Percentiles rank a stretch among this genome's conserved stretches.
These are phyloP conservation scores for Cetradonia linearis DNA, from an alignment of 495 filamentous ascomycete genomes.

Conservation along the genomic window DNA sequence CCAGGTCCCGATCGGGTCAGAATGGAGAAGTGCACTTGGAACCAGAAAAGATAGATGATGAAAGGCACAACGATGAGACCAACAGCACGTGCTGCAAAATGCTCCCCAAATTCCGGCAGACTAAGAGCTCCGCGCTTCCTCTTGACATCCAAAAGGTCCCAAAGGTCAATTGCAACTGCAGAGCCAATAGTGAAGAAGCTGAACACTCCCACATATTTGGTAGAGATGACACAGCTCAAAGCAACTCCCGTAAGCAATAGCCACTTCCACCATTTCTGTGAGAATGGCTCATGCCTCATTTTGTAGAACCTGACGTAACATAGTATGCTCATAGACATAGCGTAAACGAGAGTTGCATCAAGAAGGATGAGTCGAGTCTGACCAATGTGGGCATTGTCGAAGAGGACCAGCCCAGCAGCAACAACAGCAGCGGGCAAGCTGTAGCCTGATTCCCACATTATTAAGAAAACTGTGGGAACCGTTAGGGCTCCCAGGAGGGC, in stretches of 20 bases:
- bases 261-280: constrained; percentile 99
- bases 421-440: constrained; percentile 85
- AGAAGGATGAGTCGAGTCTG: constrained; percentile 93
- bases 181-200: constrained; percentile 95
- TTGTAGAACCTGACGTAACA: constrained; percentile 98
- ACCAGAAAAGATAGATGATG: constrained; percentile 99
- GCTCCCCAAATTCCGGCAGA: constrained; percentile 72
- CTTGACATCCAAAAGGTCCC: constrained; percentile 85
- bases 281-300: constrained; percentile 77
- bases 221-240: constrained; percentile 94
- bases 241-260: constrained; percentile 86
- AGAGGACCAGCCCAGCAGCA: constrained; percentile 75
- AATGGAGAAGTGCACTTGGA: constrained; percentile 96
- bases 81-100: constrained; percentile 74
- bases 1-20: constrained; percentile 82
- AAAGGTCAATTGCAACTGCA: constrained; percentile 86
- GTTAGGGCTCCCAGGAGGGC: constrained; percentile 85
- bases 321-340: constrained; percentile 88
- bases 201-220: constrained; percentile 94
- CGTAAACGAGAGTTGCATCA: constrained; percentile 85
- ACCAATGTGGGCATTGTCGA: constrained; percentile 97
- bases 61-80: constrained; percentile 84
- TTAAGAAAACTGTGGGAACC: constrained; percentile 86
- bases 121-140: constrained; percentile 65
- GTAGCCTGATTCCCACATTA: constrained; percentile 99